Conservation (phyloP, 2,329 filamentous ascomycete species). For the Fusarium pseudograminearum region DNA sequence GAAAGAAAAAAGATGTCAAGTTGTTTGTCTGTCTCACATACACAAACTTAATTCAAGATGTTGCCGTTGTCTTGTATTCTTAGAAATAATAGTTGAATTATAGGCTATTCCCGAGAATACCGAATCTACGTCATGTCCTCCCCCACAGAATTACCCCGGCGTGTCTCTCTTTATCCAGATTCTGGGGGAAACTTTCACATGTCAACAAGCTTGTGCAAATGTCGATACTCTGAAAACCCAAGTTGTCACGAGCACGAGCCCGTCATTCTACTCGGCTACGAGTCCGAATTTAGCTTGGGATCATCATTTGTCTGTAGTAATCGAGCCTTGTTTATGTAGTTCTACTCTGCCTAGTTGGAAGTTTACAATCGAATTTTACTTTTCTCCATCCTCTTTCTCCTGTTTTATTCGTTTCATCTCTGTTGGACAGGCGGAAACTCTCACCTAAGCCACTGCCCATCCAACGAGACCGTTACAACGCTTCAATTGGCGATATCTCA, state of each 20-base stretch:
- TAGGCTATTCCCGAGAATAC: neutral
- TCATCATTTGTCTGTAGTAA: conserved; percentile 6
- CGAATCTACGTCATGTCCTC: conserved; percentile 32
- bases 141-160: conserved; percentile 29
- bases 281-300: conserved; percentile 33
- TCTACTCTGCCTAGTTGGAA: neutral
- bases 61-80: neutral
- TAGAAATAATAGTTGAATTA: neutral
- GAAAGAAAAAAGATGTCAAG: neutral
- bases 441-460: neutral
- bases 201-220: conserved; percentile 39
- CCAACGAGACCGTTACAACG: conserved; percentile 7
- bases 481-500: neutral
- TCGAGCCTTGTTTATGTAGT: conserved; percentile 7
- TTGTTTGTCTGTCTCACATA: neutral
- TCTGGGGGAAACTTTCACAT: conserved; percentile 45
- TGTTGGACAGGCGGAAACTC: neutral
- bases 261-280: conserved; percentile 39
- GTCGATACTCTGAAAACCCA: neutral
- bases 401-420: neutral
- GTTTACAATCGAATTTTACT: neutral
- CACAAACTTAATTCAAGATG: neutral
- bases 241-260: conserved; percentile 44
- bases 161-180: conserved; percentile 21
- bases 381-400: neutral